Percentiles rank a stretch among this genome's conserved stretches.
phyloP scores from a whole-genome alignment of 2,329 filamentous ascomycete species.

The Colletotrichum shisoi region DNA sequence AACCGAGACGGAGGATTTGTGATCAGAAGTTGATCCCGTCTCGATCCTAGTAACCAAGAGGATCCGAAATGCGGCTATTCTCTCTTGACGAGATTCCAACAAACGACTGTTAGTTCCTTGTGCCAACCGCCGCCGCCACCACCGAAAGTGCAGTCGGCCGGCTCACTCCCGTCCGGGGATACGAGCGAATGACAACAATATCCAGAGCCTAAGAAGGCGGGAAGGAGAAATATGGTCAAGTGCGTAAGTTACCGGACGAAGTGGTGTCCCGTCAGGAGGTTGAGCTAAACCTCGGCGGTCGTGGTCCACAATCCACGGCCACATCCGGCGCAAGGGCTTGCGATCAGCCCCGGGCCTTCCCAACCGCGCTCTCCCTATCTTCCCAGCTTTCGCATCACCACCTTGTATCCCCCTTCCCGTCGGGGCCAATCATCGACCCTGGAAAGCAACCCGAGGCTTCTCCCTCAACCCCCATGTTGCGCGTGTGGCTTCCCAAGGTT shows the following conservation, averaged over 20 bases:
- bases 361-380: background rate
- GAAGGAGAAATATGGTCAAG: background rate
- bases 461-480: background rate
- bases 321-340: background rate
- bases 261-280: background rate
- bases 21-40: background rate
- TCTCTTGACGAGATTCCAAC: background rate
- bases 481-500: constrained; percentile 25
- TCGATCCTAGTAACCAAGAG: background rate
- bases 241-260: background rate
- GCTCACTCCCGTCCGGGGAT: background rate
- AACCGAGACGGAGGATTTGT: background rate
- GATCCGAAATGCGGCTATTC: background rate
- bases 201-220: background rate
- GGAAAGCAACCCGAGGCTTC: background rate
- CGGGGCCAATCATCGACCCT: background rate
- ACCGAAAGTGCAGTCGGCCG: background rate
- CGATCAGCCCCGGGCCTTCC: background rate
- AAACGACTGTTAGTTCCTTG: background rate
- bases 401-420: background rate
- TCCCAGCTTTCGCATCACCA: too few relatives aligned
- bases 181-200: background rate
- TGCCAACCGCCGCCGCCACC: background rate
- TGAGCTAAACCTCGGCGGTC: background rate
- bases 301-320: background rate